Percentiles rank a stretch among this genome's conserved stretches.
Conservation (phyloP, 1,284 basidiomycete species). For the Microbotryum scabiosae region DNA sequence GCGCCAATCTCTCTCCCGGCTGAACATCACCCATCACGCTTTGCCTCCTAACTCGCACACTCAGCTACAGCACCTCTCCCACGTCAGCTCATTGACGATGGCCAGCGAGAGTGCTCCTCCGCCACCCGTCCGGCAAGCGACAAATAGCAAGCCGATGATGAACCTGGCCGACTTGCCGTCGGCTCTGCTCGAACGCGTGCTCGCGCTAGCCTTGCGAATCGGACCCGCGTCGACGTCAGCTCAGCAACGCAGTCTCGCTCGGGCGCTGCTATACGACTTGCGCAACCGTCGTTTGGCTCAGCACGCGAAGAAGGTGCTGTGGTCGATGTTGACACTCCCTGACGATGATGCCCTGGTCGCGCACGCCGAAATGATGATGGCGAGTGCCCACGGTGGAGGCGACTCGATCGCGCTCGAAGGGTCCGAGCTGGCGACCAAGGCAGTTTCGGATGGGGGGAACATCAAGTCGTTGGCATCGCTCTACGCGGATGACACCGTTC, state of each 20-base stretch:
- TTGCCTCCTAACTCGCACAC: no score
- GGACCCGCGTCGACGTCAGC: no score
- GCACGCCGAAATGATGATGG: not conserved
- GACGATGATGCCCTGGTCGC: conserved; percentile 22
- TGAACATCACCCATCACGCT: no score
- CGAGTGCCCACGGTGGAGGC: not conserved
- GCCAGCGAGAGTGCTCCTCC: no score
- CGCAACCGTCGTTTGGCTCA: no score
- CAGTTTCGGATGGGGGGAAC: not conserved
- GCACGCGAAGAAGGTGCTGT: no score
- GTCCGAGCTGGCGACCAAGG: not conserved
- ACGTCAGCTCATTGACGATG: no score
- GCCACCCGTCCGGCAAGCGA: no score
- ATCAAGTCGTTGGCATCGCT: not conserved
- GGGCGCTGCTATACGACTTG: no score
- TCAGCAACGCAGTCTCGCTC: no score
- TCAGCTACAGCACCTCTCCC: no score
- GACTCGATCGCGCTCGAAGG: not conserved
- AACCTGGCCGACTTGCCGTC: not conserved
- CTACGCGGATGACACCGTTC: not conserved
- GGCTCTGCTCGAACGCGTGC: conserved; percentile 15
- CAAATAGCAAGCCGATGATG: not conserved
- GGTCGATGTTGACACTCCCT: not conserved
- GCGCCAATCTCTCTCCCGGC: no score
- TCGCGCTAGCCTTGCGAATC: not conserved